Evolutionary conservation across 1,284 basidiomycete species (phyloP).

Genomic region (Fomitopsis pinicola): DNA sequence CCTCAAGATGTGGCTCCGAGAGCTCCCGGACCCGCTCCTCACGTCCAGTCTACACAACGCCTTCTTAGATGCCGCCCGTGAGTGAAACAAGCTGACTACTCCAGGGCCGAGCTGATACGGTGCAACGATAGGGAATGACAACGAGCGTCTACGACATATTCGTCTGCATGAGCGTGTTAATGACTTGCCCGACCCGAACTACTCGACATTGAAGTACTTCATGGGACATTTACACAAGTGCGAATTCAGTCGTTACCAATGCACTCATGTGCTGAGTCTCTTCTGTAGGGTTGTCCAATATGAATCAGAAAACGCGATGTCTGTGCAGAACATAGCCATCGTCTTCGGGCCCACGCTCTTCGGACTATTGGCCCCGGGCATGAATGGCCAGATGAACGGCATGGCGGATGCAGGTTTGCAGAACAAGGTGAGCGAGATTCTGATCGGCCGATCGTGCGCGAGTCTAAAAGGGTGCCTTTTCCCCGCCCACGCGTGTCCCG

Average conservation of each 20-base stretch:
- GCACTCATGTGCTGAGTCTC: background rate
- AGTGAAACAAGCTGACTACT: conserved; percentile 29
- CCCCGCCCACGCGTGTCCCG: background rate
- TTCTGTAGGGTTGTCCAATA: conserved; percentile 64
- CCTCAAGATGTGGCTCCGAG: conserved; percentile 95
- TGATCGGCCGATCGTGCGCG: background rate
- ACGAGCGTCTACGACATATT: conserved; percentile 91
- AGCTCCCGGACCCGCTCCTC: conserved; percentile 92
- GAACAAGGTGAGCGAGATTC: conserved; percentile 46
- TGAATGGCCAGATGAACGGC: conserved; percentile 32
- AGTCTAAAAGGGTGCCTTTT: background rate
- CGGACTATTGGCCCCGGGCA: conserved; percentile 41
- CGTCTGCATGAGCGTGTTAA: conserved; percentile 96
- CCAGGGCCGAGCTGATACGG: background rate
- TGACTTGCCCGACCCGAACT: conserved; percentile 96
- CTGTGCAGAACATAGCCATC: conserved; percentile 89
- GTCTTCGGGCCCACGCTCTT: conserved; percentile 97
- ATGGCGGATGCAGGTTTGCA: conserved; percentile 61
- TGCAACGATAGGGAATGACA: conserved; percentile 72
- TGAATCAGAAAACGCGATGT: conserved; percentile 87
- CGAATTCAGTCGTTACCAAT: background rate
- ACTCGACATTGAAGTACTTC: conserved; percentile 95
- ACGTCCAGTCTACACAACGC: conserved; percentile 83
- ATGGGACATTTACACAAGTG: conserved; percentile 91
- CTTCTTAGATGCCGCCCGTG: conserved; percentile 95